Percentiles rank a stretch among this genome's conserved stretches.
These are phyloP conservation scores for Hypoxylon trugodes DNA, from an alignment of 495 filamentous ascomycete species.

Conservation along the genomic window DNA sequence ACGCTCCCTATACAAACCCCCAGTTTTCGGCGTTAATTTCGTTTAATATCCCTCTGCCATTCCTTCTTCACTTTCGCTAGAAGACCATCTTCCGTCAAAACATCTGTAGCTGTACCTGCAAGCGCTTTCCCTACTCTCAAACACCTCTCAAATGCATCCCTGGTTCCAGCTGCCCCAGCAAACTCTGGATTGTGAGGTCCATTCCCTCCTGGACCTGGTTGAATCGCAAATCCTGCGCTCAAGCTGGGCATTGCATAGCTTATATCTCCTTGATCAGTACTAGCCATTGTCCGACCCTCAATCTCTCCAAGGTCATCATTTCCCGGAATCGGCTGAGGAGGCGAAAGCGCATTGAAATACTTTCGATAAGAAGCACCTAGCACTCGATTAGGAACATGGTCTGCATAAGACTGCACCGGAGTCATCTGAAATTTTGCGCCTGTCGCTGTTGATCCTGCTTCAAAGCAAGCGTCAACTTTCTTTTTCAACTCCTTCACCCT, in stretches of 20 bases:
- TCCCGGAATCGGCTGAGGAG: conserved; percentile 51
- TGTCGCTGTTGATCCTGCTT: conserved; percentile 67
- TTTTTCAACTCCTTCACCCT: conserved; percentile 57
- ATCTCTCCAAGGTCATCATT: conserved; percentile 57
- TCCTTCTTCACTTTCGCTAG: conserved; percentile 50
- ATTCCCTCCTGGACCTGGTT: conserved; percentile 49
- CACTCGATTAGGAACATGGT: conserved; percentile 68
- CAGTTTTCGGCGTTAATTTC: neutral
- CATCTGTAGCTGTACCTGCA: conserved; percentile 62
- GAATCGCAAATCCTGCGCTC: conserved; percentile 66
- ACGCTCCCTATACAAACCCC: too few relatives aligned
- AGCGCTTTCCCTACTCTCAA: conserved; percentile 65
- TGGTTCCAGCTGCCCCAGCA: conserved; percentile 63
- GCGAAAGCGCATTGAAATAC: conserved; percentile 60
- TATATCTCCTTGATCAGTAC: conserved; percentile 70
- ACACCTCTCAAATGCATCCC: conserved; percentile 59
- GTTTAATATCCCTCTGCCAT: conserved; percentile 35
- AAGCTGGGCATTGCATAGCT: conserved; percentile 71
- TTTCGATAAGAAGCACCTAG: conserved; percentile 61
- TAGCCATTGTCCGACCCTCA: conserved; percentile 62
- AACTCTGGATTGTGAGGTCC: conserved; percentile 71
- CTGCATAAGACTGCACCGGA: conserved; percentile 59
- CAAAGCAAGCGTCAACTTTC: conserved; percentile 66
- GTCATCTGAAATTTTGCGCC: conserved; percentile 63
- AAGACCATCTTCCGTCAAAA: conserved; percentile 56